Evolutionary conservation across 2,329 filamentous ascomycete species (phyloP), one percentile per base, ranked within the genome.

Genomic region (Xylariomycetidae sp.): DNA sequence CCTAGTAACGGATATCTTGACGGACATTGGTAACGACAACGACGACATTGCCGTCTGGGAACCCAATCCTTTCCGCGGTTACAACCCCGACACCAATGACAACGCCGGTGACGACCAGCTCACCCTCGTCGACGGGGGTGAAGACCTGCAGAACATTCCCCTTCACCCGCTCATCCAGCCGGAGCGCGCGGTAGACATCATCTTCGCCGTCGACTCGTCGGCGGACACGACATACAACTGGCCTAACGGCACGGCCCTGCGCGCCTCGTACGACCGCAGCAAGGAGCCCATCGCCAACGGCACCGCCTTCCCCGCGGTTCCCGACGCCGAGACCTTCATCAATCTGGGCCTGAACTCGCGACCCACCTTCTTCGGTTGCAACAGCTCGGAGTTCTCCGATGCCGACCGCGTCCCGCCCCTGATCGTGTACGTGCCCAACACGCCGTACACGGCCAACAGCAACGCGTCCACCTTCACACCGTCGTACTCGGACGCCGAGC

Each of bases 381-480:
- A 87, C 54, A 67, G 69, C 22, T 66, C 65, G 32, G 87, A 88
- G 59, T 69, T 76, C 30, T 42, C 55, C 34, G 23, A 20, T n/a
- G 62, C 74, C 5, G 39, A 27, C 10, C 37, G 39, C 26, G 40
- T 54, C 31, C 54, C 54, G 0, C 88, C 88, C 0, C 62, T 95
- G 2, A 67, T 95, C 42, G 85, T 95, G 44, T 98, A 98, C 65
- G 59, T 97, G 28, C 87, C 92, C 37, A 94, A 92, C 55, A 72
- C 81, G 15, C 89, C 88, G 1, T 95, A 94, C 63, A 74, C 81
- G 29, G 76, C 74, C 54, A 63, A 71, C 44, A 85, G 81, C 58
- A 97, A 97, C 66, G 72, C 83, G 6, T 85, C 82, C 3, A 96
- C 90, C 30, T 90, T 85, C 57, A 69, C 79, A 40, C 67, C 79